phyloP scores from a whole-genome alignment of 2,329 filamentous ascomycete genomes.

The Alternaria ethzedia region DNA sequence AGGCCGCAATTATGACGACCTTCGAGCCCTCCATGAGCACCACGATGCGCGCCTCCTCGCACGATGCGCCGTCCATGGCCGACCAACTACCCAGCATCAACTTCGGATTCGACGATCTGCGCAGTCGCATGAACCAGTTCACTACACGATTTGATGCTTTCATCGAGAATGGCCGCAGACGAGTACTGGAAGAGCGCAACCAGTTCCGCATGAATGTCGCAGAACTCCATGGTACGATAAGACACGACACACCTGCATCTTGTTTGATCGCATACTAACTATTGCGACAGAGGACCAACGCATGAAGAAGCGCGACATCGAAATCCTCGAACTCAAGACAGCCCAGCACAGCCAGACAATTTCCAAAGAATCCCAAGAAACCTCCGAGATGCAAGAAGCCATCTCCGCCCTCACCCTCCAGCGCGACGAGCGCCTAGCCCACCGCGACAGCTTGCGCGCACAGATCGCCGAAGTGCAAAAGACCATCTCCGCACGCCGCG shows the following conservation, averaged over 20 bases:
- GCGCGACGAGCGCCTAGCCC: conserved; percentile 61
- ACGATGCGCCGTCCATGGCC: conserved; percentile 70
- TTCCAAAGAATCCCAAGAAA: conserved; percentile 78
- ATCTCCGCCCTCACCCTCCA: conserved; percentile 64
- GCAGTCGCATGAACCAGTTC: conserved; percentile 93
- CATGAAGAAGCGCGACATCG: conserved; percentile 86
- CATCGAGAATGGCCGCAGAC: conserved; percentile 88
- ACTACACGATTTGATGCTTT: conserved; percentile 90
- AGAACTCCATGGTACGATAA: conserved; percentile 73
- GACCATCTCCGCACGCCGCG: conserved; percentile 71
- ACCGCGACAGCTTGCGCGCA: conserved; percentile 62
- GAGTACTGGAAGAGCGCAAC: conserved; percentile 90
- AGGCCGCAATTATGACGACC: conserved; percentile 59
- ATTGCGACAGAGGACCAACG: conserved; percentile 77
- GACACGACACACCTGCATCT: too few species aligned
- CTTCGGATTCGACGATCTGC: conserved; percentile 94
- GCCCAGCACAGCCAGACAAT: conserved; percentile 74
- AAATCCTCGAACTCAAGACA: conserved; percentile 77
- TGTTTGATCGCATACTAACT: conserved; percentile 6
- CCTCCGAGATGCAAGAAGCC: conserved; percentile 66
- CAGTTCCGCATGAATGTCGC: conserved; percentile 90
- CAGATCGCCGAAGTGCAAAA: conserved; percentile 70
- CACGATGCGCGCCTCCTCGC: conserved; percentile 65
- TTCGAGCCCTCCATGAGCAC: conserved; percentile 75
- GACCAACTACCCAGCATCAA: conserved; percentile 86